Percentiles rank a stretch among this genome's conserved stretches.
phyloP scores from a whole-genome alignment of 2,329 filamentous ascomycete genomes.

The Aspergillus sp. region DNA sequence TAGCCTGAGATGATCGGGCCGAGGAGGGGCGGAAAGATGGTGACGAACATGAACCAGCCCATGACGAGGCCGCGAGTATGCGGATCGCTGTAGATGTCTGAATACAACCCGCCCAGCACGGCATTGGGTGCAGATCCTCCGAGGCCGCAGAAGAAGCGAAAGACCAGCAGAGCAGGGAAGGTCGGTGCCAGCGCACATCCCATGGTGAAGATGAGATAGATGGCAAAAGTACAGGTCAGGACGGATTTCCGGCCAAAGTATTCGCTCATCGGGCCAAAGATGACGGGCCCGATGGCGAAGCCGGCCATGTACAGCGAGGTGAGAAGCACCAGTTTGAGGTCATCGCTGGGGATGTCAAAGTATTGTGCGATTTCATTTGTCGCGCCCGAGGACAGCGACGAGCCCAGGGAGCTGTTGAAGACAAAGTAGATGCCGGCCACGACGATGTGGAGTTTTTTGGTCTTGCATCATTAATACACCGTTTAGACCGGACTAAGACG shows the following conservation, averaged over 20 bases:
- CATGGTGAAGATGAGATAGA: constrained; percentile 31
- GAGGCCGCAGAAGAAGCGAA: constrained; percentile 36
- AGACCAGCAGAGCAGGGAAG: constrained; percentile 31
- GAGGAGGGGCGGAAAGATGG: constrained; percentile 28
- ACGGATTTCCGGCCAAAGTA: constrained; percentile 30
- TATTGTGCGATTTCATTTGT: constrained; percentile 9
- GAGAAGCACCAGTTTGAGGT: constrained; percentile 21
- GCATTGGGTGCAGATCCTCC: constrained; percentile 34
- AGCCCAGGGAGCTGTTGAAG: constrained; percentile 15
- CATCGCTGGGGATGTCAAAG: constrained; percentile 8
- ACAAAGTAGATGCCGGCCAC: constrained; percentile 11
- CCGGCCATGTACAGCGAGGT: constrained; percentile 26
- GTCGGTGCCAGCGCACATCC: constrained; percentile 35
- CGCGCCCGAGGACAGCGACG: constrained; percentile 13
- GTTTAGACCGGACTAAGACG: no score
- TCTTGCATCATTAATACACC: no score
- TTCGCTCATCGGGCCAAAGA: constrained; percentile 37
- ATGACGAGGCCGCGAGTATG: constrained; percentile 18
- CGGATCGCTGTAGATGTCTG: constrained; percentile 38
- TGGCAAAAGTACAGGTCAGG: constrained; percentile 44
- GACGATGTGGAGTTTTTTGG: no score
- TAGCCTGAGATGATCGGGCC: constrained; percentile 38
- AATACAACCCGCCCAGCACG: constrained; percentile 34
- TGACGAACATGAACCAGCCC: constrained; percentile 16
- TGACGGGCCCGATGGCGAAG: constrained; percentile 29